Conservation (phyloP, 768 basidiomycete genomes). For the Leccinum obscurum region DNA sequence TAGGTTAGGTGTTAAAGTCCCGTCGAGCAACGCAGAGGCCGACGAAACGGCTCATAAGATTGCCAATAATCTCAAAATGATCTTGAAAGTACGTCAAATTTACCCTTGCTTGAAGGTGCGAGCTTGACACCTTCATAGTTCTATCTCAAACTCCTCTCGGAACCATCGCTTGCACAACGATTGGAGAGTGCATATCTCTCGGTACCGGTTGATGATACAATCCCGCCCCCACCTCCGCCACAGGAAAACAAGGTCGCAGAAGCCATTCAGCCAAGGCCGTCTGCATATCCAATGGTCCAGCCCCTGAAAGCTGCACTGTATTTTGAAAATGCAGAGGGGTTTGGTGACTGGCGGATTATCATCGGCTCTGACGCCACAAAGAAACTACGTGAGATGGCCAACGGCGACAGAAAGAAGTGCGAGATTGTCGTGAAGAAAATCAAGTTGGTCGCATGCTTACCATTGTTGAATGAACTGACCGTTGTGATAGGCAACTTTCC, state of each 20-base stretch:
- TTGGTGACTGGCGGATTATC: constrained; percentile 65
- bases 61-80: constrained; percentile 23
- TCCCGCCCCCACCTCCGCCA: not conserved
- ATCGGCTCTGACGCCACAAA: constrained; percentile 51
- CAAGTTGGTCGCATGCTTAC: constrained; percentile 40
- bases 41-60: constrained; percentile 16
- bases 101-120: no score
- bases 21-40: constrained; percentile 25
- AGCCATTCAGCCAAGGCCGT: constrained; percentile 15
- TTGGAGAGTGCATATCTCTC: constrained; percentile 14
- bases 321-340: constrained; percentile 57
- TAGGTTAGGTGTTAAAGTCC: constrained; percentile 29
- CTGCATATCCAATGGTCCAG: constrained; percentile 48
- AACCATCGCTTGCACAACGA: constrained; percentile 12
- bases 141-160: constrained; percentile 25
- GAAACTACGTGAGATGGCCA: constrained; percentile 48
- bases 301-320: constrained; percentile 62
- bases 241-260: not conserved
- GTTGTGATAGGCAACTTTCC: constrained; percentile 56
- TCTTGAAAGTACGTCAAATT: constrained; percentile 29
- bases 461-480: not conserved
- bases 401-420: constrained; percentile 49
- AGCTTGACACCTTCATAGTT: constrained; percentile 19
- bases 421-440: constrained; percentile 66
- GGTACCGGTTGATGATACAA: not conserved